Percentiles rank a stretch among this genome's conserved stretches.
Conservation (phyloP, 2,329 filamentous ascomycete species). For the Trichoderma asperellum region DNA sequence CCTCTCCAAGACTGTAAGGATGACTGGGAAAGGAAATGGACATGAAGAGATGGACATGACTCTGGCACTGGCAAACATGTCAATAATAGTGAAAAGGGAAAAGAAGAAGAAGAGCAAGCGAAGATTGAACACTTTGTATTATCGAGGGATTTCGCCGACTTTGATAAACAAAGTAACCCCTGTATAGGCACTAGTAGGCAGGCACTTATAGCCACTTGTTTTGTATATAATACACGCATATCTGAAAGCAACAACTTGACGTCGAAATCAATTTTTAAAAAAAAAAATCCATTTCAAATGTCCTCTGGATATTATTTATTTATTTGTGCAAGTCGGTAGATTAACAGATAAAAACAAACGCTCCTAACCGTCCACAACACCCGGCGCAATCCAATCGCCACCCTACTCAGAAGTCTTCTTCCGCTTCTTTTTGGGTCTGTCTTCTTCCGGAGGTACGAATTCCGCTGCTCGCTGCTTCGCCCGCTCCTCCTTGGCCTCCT, state of each 20-base stretch:
- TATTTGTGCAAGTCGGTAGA: neutral
- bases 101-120: neutral
- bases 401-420: slow-evolving; percentile 54
- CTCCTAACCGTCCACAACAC: slow-evolving; percentile 21
- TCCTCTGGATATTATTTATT: neutral
- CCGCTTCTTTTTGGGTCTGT: slow-evolving; percentile 65
- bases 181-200: neutral
- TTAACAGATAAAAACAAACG: slow-evolving; percentile 8
- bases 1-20: slow-evolving; percentile 47
- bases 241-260: neutral
- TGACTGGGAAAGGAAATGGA: neutral
- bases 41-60: neutral
- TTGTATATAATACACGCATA: neutral
- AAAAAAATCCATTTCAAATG: neutral
- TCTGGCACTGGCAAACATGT: too few relatives aligned
- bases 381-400: slow-evolving; percentile 17
- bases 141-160: neutral
- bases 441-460: slow-evolving; percentile 85
- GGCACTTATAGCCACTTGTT: neutral
- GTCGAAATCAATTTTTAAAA: neutral
- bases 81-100: neutral
- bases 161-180: neutral
- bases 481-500: slow-evolving; percentile 85
- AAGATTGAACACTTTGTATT: neutral
- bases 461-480: slow-evolving; percentile 82